Evolutionary conservation across 805 yeast species (phyloP).

Genomic region (Alloascoidea africana): DNA sequence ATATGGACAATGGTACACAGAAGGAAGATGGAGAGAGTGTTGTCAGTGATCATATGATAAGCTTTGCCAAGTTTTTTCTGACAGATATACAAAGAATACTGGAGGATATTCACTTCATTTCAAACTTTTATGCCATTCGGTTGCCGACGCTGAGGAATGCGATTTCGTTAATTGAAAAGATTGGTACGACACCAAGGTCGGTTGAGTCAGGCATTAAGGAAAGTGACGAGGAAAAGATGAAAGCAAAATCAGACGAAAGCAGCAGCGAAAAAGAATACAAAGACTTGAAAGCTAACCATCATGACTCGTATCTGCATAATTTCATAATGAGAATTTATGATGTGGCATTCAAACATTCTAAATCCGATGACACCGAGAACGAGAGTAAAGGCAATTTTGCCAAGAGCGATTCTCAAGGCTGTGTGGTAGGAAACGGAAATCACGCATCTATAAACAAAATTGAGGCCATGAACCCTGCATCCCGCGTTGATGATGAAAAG

Average conservation of each 20-base stretch:
- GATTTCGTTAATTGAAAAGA: neutral
- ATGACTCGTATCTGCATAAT: neutral
- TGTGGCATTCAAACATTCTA: neutral
- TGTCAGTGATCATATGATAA: too few relatives aligned
- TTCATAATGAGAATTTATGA: neutral
- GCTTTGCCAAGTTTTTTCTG: too few relatives aligned
- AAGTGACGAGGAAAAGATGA: neutral
- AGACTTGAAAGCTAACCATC: neutral
- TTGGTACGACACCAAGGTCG: neutral
- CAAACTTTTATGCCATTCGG: neutral
- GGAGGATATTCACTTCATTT: neutral
- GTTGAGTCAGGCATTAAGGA: too few relatives aligned
- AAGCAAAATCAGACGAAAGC: neutral
- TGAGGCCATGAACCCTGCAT: neutral
- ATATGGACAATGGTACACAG: slow-evolving; percentile 1
- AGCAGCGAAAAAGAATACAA: neutral
- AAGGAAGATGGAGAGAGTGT: neutral
- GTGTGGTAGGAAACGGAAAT: too few relatives aligned
- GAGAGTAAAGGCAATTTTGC: neutral
- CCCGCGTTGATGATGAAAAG: too few relatives aligned
- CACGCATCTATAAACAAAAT: neutral
- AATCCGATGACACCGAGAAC: neutral
- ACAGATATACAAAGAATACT: neutral
- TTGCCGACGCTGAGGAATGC: neutral
- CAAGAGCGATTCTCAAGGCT: neutral